These are phyloP conservation scores for Bipolaris victoriae DNA, from an alignment of 2,329 filamentous ascomycete species.

Conservation along the genomic window DNA sequence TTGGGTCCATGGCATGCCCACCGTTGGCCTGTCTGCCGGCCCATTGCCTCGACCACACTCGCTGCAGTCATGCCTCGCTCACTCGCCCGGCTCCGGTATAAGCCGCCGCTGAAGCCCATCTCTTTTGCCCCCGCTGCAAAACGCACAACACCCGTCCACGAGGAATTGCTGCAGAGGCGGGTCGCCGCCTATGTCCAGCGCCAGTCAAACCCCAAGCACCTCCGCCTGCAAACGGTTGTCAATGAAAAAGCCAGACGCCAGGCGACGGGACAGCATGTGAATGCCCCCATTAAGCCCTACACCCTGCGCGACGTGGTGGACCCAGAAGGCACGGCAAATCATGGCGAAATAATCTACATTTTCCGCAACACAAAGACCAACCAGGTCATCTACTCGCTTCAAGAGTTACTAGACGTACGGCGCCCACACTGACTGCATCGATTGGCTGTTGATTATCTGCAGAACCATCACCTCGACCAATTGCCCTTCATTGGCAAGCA, in stretches of 20 bases:
- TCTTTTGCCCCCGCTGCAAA: constrained; percentile 19
- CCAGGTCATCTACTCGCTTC: constrained; percentile 68
- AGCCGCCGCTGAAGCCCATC: constrained; percentile 26
- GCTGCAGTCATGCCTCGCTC: constrained; percentile 40
- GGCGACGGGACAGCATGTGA: constrained; percentile 21
- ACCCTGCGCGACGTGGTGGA: constrained; percentile 52
- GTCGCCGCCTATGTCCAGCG: constrained; percentile 31
- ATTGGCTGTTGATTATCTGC: constrained; percentile 2
- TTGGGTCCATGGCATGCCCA: constrained; percentile 6
- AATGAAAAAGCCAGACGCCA: constrained; percentile 33
- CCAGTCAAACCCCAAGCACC: constrained; percentile 34
- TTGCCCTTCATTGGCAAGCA: constrained; percentile 69
- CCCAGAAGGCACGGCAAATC: constrained; percentile 35
- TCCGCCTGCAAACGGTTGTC: constrained; percentile 33
- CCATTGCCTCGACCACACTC: constrained; percentile 13
- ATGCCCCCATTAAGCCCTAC: constrained; percentile 29
- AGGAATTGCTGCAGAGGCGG: constrained; percentile 6
- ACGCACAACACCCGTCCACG: constrained; percentile 7
- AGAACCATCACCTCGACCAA: constrained; percentile 63
- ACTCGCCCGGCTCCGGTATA: constrained; percentile 35
- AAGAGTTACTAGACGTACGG: constrained; percentile 61
- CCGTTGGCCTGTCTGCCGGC: background rate
- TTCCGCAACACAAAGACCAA: constrained; percentile 68
- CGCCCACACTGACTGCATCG: background rate
- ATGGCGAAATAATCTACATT: constrained; percentile 67